Percentiles rank a stretch among this genome's conserved stretches.
Evolutionary conservation across 1,284 basidiomycete genomes (phyloP).

Genomic region (Singerocomus inundabilis): DNA sequence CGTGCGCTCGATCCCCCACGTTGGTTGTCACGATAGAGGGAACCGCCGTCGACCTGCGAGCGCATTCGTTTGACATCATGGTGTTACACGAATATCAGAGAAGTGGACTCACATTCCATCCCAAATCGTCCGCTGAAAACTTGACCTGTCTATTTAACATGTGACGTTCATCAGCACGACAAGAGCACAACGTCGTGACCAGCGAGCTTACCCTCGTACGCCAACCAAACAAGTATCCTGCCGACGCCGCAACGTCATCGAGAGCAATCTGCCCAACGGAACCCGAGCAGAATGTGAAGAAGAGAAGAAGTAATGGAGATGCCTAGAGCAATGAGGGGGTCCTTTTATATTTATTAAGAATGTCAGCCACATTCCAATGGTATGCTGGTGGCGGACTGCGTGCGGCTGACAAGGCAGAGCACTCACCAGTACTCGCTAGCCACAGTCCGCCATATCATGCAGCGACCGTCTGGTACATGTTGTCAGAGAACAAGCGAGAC

Average conservation of each 20-base stretch:
- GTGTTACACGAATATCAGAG: not conserved
- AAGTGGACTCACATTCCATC: not conserved
- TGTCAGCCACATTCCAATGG: too few relatives aligned
- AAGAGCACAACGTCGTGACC: too few relatives aligned
- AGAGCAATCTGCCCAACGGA: conserved; percentile 1
- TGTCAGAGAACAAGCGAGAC: too few relatives aligned
- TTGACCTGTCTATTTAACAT: not conserved
- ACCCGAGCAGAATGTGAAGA: conserved; percentile 8
- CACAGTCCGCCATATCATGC: too few relatives aligned
- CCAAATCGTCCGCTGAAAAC: not conserved
- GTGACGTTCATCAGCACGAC: not conserved
- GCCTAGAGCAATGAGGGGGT: too few relatives aligned
- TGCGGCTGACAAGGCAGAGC: too few relatives aligned
- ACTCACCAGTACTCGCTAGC: too few relatives aligned
- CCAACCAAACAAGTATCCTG: not conserved
- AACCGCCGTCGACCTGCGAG: not conserved
- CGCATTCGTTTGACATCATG: not conserved
- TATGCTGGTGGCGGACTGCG: too few relatives aligned
- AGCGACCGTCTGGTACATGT: too few relatives aligned
- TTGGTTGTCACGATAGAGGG: not conserved
- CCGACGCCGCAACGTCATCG: not conserved
- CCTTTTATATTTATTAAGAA: too few relatives aligned
- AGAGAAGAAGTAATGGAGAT: not conserved
- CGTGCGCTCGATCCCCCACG: conserved; percentile 2
- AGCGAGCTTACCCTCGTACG: not conserved